Evolutionary conservation across 176 grass and related monocot genomes (phyloP).

Genomic region (Puya raimondii): DNA sequence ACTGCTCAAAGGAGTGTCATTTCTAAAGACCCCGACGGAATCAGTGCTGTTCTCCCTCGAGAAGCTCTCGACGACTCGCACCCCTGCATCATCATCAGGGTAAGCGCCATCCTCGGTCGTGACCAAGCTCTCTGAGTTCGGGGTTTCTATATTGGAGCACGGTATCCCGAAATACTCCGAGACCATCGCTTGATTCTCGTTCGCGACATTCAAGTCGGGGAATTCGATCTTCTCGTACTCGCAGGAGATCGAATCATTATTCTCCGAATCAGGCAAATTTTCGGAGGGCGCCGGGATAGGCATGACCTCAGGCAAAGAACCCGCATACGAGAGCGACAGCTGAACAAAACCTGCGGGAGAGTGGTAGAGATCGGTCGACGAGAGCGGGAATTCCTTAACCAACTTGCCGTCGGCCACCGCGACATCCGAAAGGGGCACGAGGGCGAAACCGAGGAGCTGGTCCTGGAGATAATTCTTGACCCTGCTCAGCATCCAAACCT

Average conservation of each 20-base stretch:
- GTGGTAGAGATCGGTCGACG: constrained; percentile 77
- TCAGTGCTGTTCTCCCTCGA: constrained; percentile 29
- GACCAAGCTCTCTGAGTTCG: constrained; percentile 30
- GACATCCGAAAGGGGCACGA: constrained; percentile 61
- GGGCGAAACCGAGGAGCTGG: constrained; percentile 81
- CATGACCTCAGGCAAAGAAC: constrained; percentile 66
- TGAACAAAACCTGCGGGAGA: constrained; percentile 76
- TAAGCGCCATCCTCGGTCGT: constrained; percentile 32
- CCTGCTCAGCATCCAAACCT: constrained; percentile 91
- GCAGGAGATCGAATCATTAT: constrained; percentile 18
- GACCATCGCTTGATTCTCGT: constrained; percentile 81
- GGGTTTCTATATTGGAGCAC: constrained; percentile 37
- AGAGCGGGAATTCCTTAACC: constrained; percentile 53
- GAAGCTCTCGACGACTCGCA: constrained; percentile 31
- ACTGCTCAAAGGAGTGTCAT: constrained; percentile 56
- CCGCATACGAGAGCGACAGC: constrained; percentile 68
- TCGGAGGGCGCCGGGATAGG: constrained; percentile 36
- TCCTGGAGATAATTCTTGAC: constrained; percentile 88
- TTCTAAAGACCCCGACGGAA: constrained; percentile 14
- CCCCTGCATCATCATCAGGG: constrained; percentile 21
- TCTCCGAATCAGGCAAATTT: constrained; percentile 19
- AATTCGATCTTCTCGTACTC: constrained; percentile 83
- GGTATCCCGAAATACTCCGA: constrained; percentile 65
- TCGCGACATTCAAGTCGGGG: constrained; percentile 64
- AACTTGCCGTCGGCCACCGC: constrained; percentile 36